Evolutionary conservation across 2,329 filamentous ascomycete species (phyloP).

Genomic region (Cladosporium sp.): DNA sequence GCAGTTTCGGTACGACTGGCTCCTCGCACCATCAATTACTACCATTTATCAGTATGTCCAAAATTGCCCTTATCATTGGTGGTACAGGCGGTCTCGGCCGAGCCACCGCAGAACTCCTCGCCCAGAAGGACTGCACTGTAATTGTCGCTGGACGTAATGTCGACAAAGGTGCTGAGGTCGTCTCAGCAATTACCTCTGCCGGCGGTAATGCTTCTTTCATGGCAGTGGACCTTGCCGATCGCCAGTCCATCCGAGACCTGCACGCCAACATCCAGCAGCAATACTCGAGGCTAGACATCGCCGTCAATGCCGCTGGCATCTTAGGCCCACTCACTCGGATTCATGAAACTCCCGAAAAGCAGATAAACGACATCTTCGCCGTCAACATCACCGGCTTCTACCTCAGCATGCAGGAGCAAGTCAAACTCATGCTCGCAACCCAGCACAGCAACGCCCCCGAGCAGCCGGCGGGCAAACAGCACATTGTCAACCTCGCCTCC

Average conservation of each 20-base stretch:
- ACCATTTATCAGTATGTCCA: neutral
- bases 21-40: neutral
- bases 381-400: slow-evolving; percentile 27
- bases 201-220: slow-evolving; percentile 11
- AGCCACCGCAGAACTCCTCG: slow-evolving; percentile 7
- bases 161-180: slow-evolving; percentile 11
- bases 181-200: neutral
- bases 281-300: slow-evolving; percentile 45
- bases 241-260: slow-evolving; percentile 5
- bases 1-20: neutral
- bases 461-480: slow-evolving; percentile 32
- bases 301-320: slow-evolving; percentile 46
- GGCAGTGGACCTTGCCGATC: slow-evolving; percentile 37
- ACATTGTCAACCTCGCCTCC: slow-evolving; percentile 43
- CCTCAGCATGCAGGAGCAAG: slow-evolving; percentile 38
- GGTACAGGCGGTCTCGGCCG: slow-evolving; percentile 15
- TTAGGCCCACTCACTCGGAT: slow-evolving; percentile 42
- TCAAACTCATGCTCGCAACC: slow-evolving; percentile 47
- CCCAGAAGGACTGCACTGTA: slow-evolving; percentile 5
- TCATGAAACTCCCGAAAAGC: slow-evolving; percentile 41
- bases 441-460: slow-evolving; percentile 38
- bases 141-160: slow-evolving; percentile 1
- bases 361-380: slow-evolving; percentile 47
- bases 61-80: slow-evolving; percentile 13
- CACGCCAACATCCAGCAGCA: slow-evolving; percentile 32